A percentile compares a stretch with the other conserved stretches of the same genome.
These are phyloP conservation scores for Suillus tomentosus DNA, from an alignment of 768 basidiomycete species.

Conservation along the genomic window DNA sequence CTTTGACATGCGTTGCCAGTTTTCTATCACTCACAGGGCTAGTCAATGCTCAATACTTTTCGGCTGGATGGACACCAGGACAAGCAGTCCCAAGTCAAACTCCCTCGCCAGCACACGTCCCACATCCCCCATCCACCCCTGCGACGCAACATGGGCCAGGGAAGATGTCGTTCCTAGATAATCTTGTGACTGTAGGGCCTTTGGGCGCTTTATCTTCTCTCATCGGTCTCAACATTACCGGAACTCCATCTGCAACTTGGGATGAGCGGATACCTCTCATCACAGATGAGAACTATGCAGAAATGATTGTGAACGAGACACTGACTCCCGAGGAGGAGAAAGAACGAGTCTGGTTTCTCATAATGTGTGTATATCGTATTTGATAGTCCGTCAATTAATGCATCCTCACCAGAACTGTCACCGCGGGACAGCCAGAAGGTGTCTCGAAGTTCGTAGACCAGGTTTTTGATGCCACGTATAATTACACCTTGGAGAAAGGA, in stretches of 20 bases:
- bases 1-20: conserved; percentile 40
- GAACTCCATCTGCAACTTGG: conserved; percentile 51
- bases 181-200: conserved; percentile 53
- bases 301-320: conserved; percentile 69
- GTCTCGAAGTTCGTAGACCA: conserved; percentile 72
- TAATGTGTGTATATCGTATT: conserved; percentile 57
- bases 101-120: conserved; percentile 19
- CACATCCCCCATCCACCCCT: conserved; percentile 28
- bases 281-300: conserved; percentile 79
- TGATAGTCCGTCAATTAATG: neutral
- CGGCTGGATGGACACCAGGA: conserved; percentile 79
- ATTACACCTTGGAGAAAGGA: conserved; percentile 55
- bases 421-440: conserved; percentile 59
- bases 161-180: conserved; percentile 31
- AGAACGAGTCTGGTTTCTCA: conserved; percentile 73
- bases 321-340: conserved; percentile 65
- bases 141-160: conserved; percentile 21
- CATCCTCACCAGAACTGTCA: conserved; percentile 48
- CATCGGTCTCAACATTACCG: conserved; percentile 73
- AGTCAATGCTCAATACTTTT: conserved; percentile 72
- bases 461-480: conserved; percentile 74
- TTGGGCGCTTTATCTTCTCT: conserved; percentile 53
- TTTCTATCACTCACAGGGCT: conserved; percentile 22
- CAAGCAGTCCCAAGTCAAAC: conserved; percentile 48
- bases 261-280: conserved; percentile 75